Conservation (phyloP, 371 early-diverging fungal species). For the Apophysomyces variabilis region DNA sequence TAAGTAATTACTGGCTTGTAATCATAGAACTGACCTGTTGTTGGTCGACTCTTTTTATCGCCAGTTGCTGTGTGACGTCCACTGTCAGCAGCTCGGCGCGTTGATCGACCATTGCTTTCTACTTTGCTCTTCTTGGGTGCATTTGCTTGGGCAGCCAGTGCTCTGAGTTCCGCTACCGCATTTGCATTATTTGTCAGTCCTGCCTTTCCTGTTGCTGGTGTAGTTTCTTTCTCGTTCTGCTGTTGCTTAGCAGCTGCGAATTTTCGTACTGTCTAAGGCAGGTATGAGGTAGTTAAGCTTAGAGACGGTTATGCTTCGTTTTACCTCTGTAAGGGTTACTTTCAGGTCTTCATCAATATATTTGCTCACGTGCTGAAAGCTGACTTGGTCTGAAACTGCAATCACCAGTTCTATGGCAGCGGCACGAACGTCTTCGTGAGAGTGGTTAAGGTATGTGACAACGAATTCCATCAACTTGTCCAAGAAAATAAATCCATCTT, state of each 20-base stretch:
- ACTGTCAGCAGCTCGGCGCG: slow-evolving; percentile 2
- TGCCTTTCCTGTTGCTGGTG: background rate
- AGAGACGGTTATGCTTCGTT: background rate
- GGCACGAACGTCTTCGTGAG: slow-evolving; percentile 70
- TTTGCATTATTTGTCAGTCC: slow-evolving; percentile 14
- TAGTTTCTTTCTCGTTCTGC: background rate
- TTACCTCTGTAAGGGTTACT: slow-evolving; percentile 35
- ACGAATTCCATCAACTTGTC: slow-evolving; percentile 63
- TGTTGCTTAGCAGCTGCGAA: slow-evolving; percentile 24
- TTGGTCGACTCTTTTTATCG: slow-evolving; percentile 9
- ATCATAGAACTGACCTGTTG: background rate
- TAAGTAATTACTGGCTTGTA: background rate
- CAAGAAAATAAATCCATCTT: slow-evolving; percentile 23
- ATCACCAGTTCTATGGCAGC: slow-evolving; percentile 65
- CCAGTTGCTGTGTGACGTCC: slow-evolving; percentile 10
- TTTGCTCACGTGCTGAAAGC: slow-evolving; percentile 34
- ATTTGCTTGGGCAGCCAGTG: slow-evolving; percentile 34
- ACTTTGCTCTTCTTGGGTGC: slow-evolving; percentile 17
- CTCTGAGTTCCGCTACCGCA: slow-evolving; percentile 37
- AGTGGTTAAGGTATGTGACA: slow-evolving; percentile 64
- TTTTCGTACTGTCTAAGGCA: slow-evolving; percentile 34
- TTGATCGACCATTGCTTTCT: background rate
- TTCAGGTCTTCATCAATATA: slow-evolving; percentile 37
- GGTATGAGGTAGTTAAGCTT: background rate
- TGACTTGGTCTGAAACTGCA: slow-evolving; percentile 46